These are phyloP conservation scores for Wickerhamomyces chambardii DNA, from an alignment of 805 yeast species.

Conservation along the genomic window DNA sequence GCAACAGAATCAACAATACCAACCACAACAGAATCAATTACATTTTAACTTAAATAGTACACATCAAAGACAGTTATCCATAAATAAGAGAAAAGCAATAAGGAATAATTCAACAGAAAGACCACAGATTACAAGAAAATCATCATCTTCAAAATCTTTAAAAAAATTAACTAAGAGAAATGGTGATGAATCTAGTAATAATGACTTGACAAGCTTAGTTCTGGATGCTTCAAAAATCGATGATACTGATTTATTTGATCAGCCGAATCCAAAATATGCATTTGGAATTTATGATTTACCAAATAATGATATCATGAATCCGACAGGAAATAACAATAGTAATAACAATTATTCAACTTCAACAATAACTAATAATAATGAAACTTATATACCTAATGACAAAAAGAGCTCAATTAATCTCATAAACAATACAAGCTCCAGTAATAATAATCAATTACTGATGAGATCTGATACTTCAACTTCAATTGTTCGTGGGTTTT, in stretches of 20 bases:
- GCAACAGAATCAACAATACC: not conserved
- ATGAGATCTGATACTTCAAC: constrained; percentile 16
- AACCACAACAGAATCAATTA: not conserved
- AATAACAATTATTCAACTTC: too few relatives aligned
- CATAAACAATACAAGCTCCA: not conserved
- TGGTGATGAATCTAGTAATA: constrained; percentile 4
- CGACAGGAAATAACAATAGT: too few relatives aligned
- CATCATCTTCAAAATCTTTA: constrained; percentile 17
- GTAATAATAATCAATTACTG: not conserved
- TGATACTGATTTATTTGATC: constrained; percentile 17
- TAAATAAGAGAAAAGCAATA: too few relatives aligned
- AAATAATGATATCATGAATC: not conserved
- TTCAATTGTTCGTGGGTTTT: constrained; percentile 19
- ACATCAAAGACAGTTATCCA: too few relatives aligned
- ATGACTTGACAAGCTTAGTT: constrained; percentile 4
- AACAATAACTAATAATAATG: too few relatives aligned
- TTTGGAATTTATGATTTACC: constrained; percentile 14
- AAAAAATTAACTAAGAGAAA: constrained; percentile 9
- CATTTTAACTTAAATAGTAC: not conserved
- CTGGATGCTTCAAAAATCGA: constrained; percentile 1
- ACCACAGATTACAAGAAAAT: constrained; percentile 13
- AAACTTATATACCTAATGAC: too few relatives aligned
- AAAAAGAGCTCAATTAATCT: too few relatives aligned
- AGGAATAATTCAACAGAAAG: constrained; percentile 1
- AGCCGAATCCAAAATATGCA: constrained; percentile 20